These are phyloP conservation scores for Seiridium unicorne DNA, from an alignment of 2,329 filamentous ascomycete species.

Conservation along the genomic window DNA sequence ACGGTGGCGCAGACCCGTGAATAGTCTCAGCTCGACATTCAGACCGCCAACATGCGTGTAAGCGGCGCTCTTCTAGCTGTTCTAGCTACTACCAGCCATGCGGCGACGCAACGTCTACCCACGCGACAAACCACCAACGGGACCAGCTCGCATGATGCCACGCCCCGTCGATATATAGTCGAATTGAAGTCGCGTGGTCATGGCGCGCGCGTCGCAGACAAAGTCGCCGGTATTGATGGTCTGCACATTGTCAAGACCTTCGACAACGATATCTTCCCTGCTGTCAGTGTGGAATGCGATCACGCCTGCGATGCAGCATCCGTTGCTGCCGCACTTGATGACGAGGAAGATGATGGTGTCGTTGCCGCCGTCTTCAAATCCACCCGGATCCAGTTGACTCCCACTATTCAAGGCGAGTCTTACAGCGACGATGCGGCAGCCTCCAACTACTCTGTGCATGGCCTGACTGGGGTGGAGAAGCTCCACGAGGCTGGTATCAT, in stretches of 20 bases:
- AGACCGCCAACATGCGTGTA: neutral
- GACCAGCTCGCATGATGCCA: conserved; percentile 9
- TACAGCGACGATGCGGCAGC: conserved; percentile 19
- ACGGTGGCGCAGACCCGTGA: too few species aligned
- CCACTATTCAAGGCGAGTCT: conserved; percentile 15
- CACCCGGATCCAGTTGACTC: conserved; percentile 11
- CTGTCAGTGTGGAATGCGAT: conserved; percentile 20
- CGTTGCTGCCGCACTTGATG: conserved; percentile 10
- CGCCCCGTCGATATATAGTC: conserved; percentile 20
- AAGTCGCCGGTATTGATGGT: conserved; percentile 13
- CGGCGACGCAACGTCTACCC: neutral
- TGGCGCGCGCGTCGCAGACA: conserved; percentile 11
- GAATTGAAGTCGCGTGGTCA: conserved; percentile 19
- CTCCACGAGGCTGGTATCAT: conserved; percentile 19
- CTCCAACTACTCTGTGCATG: conserved; percentile 19
- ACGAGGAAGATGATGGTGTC: conserved; percentile 12
- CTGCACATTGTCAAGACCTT: conserved; percentile 20
- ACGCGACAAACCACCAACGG: neutral
- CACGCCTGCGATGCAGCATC: conserved; percentile 14
- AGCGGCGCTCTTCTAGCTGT: neutral
- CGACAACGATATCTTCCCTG: conserved; percentile 21
- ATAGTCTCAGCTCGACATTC: neutral
- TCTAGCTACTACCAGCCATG: neutral
- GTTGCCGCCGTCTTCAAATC: conserved; percentile 21
- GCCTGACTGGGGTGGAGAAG: conserved; percentile 18